Evolutionary conservation across 768 basidiomycete genomes (phyloP), one percentile per base, ranked within the genome.

Genomic region (Tephrocybe rancida): DNA sequence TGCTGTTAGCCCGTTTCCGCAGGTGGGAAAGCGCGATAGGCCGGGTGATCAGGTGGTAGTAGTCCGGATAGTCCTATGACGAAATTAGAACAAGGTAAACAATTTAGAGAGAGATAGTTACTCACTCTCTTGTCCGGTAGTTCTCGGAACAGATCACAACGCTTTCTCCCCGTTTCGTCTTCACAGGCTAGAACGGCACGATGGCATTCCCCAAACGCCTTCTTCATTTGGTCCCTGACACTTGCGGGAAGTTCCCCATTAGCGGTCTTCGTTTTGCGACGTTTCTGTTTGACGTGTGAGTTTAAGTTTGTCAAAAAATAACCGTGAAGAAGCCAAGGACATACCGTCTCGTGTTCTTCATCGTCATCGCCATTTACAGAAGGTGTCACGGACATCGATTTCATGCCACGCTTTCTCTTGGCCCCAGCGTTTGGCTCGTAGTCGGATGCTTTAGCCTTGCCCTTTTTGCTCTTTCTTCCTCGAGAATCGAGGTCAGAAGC

Each of bases 11-110:
- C 9, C 88, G 87, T 65, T 94, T 95, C 48, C 89, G 88, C 62
- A 98, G 87, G 52, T 86, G 82, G 19, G 90, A 86, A 56, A 99
- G 80, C 22, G 92, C 87, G 63, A 99, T 98, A 3, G 96, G 96
- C 43, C 85, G 80, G 2, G 74, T 76, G 72, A 99, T 98, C 63
- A 95, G 80, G 52, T 87, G 81, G 69, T 95, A 97, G 67, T 98
- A 99, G 64, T 95, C 90, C 26, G 93, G 92, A 64, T 95, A 95
- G 52, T 88, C 85, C 90, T 94, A 59, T 6, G 24, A 38, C 47
- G 65, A 29, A 67, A 56, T 60, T 48, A 59, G 50, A 41, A 39
- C 37, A 46, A 50, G 21, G 11, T 16, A 16, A 42, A 25, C 32
- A n/a, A n/a, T 38, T 8, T 18, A 45, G 9, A 45, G 45, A 53